Base-by-base conservation (phyloP, 208 protist species). In the Trypanosoma cruzi region DNA sequence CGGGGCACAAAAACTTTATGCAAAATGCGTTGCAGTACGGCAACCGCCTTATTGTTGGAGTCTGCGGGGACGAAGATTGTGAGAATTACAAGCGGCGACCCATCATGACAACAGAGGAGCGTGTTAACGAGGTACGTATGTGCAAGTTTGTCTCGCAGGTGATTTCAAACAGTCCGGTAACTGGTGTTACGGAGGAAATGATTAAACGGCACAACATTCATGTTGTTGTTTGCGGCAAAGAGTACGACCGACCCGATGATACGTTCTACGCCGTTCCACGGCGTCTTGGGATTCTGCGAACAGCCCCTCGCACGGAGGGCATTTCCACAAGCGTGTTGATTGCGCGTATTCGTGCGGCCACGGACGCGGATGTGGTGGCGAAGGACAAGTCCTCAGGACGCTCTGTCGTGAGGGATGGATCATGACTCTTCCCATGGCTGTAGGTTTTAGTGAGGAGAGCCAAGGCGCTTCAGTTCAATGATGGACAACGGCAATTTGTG, bases 61-160 rank as follows among this genome's bases (percentile, higher is more conserved):
- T 98, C 24, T 92, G 94, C 70, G 87, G 86, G 26, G 95, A 98
- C 50, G 90, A 93, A 60, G 90, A 96, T 60, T 94, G 86, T 46
- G 80, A 71, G 22, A 37, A 32, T 26, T 98, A 98, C 85, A 98
- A 98, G 74, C 89, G 95, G 1, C 81, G 81, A 10, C 95, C 95
- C 10, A 93, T 98, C 79, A 97, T 98, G 95, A 96, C 90, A 10
- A 85, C 77, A 7, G 79, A 85, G 42, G 95, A 98, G 80, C 85
- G 95, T 1, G 82, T 90, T 53, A 81, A 88, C 46, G 93, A 96
- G 82, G 94, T 98, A 63, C 65, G 77, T 24, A 76, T 93, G 72
- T 98, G 89, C 76, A 94, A 93, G 71, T 95, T 94, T 72, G 92
- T 95, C 44, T 92, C 85, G 11, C 79, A 95, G 77, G 92, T 97